Conservation (phyloP, 2,329 filamentous ascomycete species). For the Ceratocystis huliohia region DNA sequence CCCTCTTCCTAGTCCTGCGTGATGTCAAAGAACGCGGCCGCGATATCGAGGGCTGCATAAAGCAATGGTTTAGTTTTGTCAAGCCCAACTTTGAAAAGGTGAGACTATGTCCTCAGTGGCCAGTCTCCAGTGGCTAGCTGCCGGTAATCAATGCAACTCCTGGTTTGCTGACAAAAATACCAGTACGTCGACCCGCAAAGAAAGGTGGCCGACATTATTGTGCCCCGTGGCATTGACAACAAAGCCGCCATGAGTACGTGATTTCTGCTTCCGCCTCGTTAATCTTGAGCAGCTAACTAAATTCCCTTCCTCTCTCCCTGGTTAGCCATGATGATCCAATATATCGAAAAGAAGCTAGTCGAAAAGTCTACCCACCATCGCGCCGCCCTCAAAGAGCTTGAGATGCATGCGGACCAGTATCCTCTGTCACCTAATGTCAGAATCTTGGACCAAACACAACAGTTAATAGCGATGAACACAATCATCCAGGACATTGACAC, state of each 20-base stretch:
- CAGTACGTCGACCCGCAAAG: constrained; percentile 82
- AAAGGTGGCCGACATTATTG: constrained; percentile 70
- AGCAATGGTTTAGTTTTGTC: constrained; percentile 93
- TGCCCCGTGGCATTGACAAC: constrained; percentile 90
- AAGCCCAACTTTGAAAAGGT: constrained; percentile 90
- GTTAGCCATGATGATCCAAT: constrained; percentile 79
- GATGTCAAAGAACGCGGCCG: constrained; percentile 82
- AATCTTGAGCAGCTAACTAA: no score
- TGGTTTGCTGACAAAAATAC: no score
- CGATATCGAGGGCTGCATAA: constrained; percentile 90
- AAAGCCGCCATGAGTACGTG: constrained; percentile 67
- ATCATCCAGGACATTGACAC: constrained; percentile 74
- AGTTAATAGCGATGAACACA: constrained; percentile 79
- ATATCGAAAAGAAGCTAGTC: constrained; percentile 74
- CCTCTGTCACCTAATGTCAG: constrained; percentile 64
- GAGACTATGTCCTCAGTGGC: no score
- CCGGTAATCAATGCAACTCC: no score
- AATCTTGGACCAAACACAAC: constrained; percentile 61
- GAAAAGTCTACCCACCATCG: constrained; percentile 78
- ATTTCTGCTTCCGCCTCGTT: neutral
- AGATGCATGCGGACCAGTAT: constrained; percentile 56
- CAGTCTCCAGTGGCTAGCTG: no score
- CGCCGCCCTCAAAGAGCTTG: constrained; percentile 62
- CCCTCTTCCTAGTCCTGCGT: constrained; percentile 53
- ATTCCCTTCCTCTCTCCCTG: no score